phyloP scores from a whole-genome alignment of 169 alveolate species.

The Cryptosporidium xiaoi region DNA sequence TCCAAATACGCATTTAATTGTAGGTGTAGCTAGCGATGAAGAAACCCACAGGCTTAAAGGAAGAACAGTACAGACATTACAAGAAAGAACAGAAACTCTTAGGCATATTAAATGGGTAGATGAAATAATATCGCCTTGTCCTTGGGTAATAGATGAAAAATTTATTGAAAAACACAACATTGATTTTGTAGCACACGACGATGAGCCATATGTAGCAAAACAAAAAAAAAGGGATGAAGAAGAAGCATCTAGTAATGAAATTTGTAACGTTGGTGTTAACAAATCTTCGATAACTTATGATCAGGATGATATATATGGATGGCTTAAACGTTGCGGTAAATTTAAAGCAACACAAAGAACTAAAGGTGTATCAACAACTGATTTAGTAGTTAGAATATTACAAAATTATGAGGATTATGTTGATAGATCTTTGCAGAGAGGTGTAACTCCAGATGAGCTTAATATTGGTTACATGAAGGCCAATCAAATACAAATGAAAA shows the following conservation, averaged over 20 bases:
- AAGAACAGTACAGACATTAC: slow-evolving; percentile 91
- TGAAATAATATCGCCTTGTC: slow-evolving; percentile 97
- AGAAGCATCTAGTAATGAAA: slow-evolving; percentile 14
- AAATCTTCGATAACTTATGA: slow-evolving; percentile 76
- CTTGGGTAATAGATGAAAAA: slow-evolving; percentile 92
- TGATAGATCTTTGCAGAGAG: slow-evolving; percentile 92
- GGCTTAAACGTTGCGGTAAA: slow-evolving; percentile 89
- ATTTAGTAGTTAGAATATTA: slow-evolving; percentile 91
- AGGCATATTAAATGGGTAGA: slow-evolving; percentile 96
- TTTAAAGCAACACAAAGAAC: slow-evolving; percentile 94
- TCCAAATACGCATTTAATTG: slow-evolving; percentile 91
- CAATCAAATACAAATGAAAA: slow-evolving; percentile 88
- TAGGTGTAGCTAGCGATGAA: slow-evolving; percentile 96
- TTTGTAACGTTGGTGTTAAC: slow-evolving; percentile 70
- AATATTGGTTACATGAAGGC: slow-evolving; percentile 91
- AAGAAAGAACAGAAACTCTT: slow-evolving; percentile 93
- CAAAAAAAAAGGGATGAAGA: slow-evolving; percentile 78
- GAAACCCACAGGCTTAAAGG: slow-evolving; percentile 94
- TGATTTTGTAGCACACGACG: slow-evolving; percentile 95
- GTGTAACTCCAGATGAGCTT: slow-evolving; percentile 92
- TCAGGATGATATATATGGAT: slow-evolving; percentile 89
- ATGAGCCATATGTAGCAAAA: slow-evolving; percentile 90
- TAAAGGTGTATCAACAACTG: slow-evolving; percentile 97
- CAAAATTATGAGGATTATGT: slow-evolving; percentile 95
- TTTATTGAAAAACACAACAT: slow-evolving; percentile 90